phyloP scores from a whole-genome alignment of 129 eudicot species.

The Flaveria sonorensis region DNA sequence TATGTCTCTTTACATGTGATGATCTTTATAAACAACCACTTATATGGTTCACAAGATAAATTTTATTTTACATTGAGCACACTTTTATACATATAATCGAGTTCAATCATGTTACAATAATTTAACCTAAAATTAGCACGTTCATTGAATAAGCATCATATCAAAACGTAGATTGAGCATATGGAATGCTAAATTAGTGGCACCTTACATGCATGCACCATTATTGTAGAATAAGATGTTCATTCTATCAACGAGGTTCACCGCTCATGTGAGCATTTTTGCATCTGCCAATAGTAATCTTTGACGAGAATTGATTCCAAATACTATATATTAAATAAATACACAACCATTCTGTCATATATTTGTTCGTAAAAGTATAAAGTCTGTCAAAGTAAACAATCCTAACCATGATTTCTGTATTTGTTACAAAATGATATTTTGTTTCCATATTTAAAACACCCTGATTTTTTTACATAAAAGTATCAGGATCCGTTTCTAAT shows the following conservation, averaged over 20 bases:
- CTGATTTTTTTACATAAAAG: too few species aligned
- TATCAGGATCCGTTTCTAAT: too few species aligned
- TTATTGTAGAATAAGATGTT: slow-evolving; percentile 14
- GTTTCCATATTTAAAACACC: not conserved
- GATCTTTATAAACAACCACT: too few species aligned
- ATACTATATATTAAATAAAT: not conserved
- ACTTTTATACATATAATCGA: not conserved
- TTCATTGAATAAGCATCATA: slow-evolving; percentile 4
- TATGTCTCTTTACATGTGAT: not conserved
- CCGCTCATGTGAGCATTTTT: slow-evolving; percentile 5
- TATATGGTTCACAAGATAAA: too few species aligned
- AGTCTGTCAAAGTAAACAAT: not conserved
- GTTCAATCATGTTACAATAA: not conserved
- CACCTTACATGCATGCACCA: slow-evolving; percentile 1
- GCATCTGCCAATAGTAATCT: not conserved
- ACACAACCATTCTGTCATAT: not conserved
- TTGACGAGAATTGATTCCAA: not conserved
- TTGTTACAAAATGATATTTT: not conserved
- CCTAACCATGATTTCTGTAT: not conserved
- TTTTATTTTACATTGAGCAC: too few species aligned
- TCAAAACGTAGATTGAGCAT: not conserved
- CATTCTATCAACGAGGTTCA: not conserved
- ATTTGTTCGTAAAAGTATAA: not conserved
- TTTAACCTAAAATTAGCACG: not conserved
- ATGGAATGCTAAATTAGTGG: not conserved